Conservation (phyloP, 139 green algal genomes). For the Tetraselmis chui region DNA sequence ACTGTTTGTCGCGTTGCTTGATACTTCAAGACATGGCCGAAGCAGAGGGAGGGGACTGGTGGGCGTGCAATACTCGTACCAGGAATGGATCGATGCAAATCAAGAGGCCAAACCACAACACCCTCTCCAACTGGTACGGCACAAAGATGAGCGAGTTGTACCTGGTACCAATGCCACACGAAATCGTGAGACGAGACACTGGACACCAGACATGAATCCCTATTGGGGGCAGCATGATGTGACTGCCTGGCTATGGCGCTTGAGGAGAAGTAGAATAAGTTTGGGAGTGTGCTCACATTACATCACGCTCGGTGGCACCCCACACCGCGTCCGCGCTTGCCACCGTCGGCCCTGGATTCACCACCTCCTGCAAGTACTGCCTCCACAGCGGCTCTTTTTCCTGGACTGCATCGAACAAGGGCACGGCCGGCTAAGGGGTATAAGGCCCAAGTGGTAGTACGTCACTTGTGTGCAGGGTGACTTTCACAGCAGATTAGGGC, state of each 20-base stretch:
- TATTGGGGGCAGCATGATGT: no score
- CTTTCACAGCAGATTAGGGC: no score
- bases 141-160: conserved; percentile 85
- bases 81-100: conserved; percentile 73
- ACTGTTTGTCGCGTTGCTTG: no score
- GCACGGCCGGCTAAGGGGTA: no score
- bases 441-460: no score
- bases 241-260: no score
- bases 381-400: background rate
- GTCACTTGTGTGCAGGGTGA: no score
- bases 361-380: background rate
- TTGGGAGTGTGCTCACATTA: background rate
- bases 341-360: background rate
- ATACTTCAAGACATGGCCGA: no score
- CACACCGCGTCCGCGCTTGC: background rate
- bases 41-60: background rate
- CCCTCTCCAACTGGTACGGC: conserved; percentile 78
- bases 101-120: conserved; percentile 64
- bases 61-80: conserved; percentile 16
- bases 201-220: no score
- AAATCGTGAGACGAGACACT: background rate
- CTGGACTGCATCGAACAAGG: no score
- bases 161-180: conserved; percentile 29
- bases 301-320: background rate
- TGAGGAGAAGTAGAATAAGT: no score